A percentile compares a stretch with the other conserved stretches of the same genome.
Conservation (phyloP, 306 rosid genomes). For the Quercus ilex region DNA sequence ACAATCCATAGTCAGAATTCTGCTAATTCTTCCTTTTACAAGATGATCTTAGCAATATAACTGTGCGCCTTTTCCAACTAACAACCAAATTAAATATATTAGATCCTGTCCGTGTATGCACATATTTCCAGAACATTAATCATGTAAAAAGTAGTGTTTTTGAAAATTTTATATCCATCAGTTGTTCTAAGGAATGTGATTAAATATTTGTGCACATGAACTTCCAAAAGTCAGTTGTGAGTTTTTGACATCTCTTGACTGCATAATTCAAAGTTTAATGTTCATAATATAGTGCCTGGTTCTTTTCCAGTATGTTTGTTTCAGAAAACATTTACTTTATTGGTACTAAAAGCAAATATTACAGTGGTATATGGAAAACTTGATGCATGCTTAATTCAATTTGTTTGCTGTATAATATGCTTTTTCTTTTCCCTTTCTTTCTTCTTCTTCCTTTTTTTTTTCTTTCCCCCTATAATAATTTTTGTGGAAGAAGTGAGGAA, state of each 20-base stretch:
- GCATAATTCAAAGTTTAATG: background rate
- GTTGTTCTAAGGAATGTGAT: background rate
- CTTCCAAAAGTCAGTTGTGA: background rate
- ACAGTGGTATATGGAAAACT: background rate
- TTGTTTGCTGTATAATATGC: background rate
- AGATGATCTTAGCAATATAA: background rate
- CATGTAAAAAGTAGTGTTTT: background rate
- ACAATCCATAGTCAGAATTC: conserved; percentile 10
- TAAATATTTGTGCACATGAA: background rate
- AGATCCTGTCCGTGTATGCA: background rate
- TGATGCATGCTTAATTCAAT: background rate
- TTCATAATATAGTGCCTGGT: background rate
- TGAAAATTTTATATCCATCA: background rate
- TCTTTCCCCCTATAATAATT: background rate
- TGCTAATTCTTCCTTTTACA: background rate
- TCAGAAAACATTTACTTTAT: background rate
- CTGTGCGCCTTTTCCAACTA: background rate
- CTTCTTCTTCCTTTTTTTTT: background rate
- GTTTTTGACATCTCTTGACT: background rate
- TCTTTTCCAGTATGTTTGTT: background rate
- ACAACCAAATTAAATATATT: background rate
- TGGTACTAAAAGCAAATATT: background rate
- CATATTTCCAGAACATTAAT: background rate
- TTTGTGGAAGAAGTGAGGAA: background rate
- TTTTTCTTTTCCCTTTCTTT: background rate